Evolutionary conservation across 2,329 filamentous ascomycete genomes (phyloP).

Genomic region (Pochonia chlamydosporia): DNA sequence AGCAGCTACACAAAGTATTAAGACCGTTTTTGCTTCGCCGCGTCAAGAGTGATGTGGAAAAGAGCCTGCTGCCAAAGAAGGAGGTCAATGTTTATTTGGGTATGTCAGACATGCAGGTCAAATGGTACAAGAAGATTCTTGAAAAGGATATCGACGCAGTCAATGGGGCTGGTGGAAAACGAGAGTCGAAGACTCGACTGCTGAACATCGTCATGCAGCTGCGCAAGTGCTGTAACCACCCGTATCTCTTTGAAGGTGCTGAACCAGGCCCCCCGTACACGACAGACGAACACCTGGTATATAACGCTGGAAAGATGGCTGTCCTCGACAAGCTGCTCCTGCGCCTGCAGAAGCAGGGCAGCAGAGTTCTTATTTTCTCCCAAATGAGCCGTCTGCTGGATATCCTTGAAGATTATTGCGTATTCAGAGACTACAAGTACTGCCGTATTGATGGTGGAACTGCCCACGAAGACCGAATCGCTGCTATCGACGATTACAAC

Average conservation of each 20-base stretch:
- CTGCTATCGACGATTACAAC: conserved; percentile 98
- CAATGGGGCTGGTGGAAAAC: conserved; percentile 92
- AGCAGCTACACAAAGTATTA: conserved; percentile 89
- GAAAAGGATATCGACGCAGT: conserved; percentile 99
- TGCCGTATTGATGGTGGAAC: conserved; percentile 96
- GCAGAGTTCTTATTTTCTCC: conserved; percentile 96
- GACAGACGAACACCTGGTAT: conserved; percentile 90
- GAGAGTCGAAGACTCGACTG: conserved; percentile 93
- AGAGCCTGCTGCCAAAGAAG: conserved; percentile 94
- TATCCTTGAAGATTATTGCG: conserved; percentile 96
- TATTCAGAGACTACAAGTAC: conserved; percentile 91
- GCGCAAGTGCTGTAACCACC: conserved; percentile 97
- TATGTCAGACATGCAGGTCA: conserved; percentile 98
- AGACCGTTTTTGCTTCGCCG: conserved; percentile 90
- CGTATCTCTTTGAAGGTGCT: conserved; percentile 94
- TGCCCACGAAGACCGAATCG: conserved; percentile 94
- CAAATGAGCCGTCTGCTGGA: conserved; percentile 98
- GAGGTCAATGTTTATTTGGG: conserved; percentile 95
- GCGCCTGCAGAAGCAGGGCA: conserved; percentile 79
- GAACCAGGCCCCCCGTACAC: conserved; percentile 97
- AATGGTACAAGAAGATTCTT: conserved; percentile 98
- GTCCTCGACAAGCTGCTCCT: conserved; percentile 88
- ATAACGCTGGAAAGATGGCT: conserved; percentile 95
- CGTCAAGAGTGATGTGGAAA: conserved; percentile 97
- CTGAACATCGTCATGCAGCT: conserved; percentile 99